A percentile compares a stretch with the other conserved stretches of the same genome.
Evolutionary conservation across 257 asterid species (phyloP).

Genomic region (Cinchona pubescens): DNA sequence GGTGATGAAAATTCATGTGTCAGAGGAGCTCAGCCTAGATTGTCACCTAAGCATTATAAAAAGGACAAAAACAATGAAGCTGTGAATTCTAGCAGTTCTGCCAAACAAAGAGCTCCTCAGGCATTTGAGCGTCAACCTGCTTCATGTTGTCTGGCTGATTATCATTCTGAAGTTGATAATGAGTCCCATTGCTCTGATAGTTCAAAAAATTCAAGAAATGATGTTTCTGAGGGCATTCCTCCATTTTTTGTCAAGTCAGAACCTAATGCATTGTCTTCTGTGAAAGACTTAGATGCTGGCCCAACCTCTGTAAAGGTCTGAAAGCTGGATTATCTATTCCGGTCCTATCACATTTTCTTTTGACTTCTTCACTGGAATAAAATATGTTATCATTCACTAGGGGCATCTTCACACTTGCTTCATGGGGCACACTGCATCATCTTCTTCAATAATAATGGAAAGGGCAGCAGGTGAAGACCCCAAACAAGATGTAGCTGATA

Average conservation of each 20-base stretch:
- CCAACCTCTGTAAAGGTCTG: not conserved
- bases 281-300: not conserved
- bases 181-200: not conserved
- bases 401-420: not conserved
- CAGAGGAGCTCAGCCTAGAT: not conserved
- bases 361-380: not conserved
- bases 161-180: not conserved
- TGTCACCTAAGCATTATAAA: too few species aligned
- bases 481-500: not conserved
- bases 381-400: not conserved
- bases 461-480: not conserved
- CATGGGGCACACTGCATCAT: conserved; percentile 15
- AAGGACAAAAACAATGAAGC: too few species aligned
- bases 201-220: not conserved
- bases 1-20: not conserved
- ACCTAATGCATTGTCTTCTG: conserved; percentile 4
- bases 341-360: not conserved
- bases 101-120: not conserved
- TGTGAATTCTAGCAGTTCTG: not conserved
- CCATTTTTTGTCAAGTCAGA: not conserved
- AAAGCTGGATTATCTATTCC: not conserved
- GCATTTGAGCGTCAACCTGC: not conserved
- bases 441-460: not conserved
- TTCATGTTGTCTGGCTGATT: not conserved
- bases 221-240: not conserved